phyloP scores from a whole-genome alignment of 1,284 basidiomycete genomes.

The Trichosporon faecale region DNA sequence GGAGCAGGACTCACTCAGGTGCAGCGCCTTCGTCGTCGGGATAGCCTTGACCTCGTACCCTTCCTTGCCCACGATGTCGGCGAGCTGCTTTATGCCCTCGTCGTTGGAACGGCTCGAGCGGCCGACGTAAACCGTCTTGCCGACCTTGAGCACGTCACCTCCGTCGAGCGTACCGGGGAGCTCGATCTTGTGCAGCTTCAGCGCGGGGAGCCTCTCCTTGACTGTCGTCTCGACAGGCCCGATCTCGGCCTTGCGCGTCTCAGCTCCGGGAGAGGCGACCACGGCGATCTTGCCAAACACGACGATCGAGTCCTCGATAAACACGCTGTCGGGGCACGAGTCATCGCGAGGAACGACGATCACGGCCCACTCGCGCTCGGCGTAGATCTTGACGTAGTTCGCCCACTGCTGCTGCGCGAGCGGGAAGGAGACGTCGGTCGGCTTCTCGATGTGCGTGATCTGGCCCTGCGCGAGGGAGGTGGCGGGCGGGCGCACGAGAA shows the following conservation, averaged over 20 bases:
- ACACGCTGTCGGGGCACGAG: conserved; percentile 16
- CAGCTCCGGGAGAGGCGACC: conserved; percentile 8
- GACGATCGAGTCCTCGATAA: conserved; percentile 18
- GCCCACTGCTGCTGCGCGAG: conserved; percentile 6
- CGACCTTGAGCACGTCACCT: conserved; percentile 20
- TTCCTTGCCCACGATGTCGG: conserved; percentile 1
- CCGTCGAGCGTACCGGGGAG: conserved; percentile 13
- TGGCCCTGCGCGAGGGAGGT: conserved; percentile 16
- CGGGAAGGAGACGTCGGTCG: conserved; percentile 4
- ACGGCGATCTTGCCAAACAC: conserved; percentile 16
- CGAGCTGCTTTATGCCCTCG: conserved; percentile 16
- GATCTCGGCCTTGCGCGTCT: conserved; percentile 9
- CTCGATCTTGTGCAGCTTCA: conserved; percentile 9
- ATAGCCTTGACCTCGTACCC: conserved; percentile 12
- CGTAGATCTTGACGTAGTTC: conserved; percentile 9
- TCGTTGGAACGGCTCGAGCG: conserved; percentile 11
- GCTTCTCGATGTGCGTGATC: conserved; percentile 16
- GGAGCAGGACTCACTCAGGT: conserved; percentile 10
- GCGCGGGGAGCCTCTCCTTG: neutral
- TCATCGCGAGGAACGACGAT: conserved; percentile 15
- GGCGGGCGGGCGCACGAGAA: conserved; percentile 15
- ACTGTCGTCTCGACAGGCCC: conserved; percentile 5
- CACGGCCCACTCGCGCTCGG: conserved; percentile 3
- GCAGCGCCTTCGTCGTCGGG: conserved; percentile 18
- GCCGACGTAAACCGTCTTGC: conserved; percentile 17